Evolutionary conservation across 2,329 filamentous ascomycete genomes (phyloP), one percentile per base, ranked within the genome.

Genomic region (Claviceps pazoutovae): DNA sequence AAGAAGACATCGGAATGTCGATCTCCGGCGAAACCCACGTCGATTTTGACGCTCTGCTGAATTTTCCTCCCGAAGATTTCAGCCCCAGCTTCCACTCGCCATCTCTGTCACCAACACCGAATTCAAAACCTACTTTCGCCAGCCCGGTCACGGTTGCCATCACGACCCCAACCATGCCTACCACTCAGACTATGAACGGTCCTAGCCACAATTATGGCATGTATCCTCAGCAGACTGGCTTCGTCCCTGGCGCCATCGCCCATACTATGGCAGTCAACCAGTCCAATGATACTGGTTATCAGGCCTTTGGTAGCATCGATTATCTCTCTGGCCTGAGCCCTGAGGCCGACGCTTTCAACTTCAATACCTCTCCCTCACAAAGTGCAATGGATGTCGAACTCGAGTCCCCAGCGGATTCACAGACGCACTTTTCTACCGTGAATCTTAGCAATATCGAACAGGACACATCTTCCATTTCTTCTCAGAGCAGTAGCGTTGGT

Each of bases 171-270:
- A 69, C 73, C 38, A 66, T 83, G 53, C 67, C 79, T 17, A 67
- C 76, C 7, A 70, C 73, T 55, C 76, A 78, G 36, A 80, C 76
- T 19, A 79, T 90, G 62, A 82, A 81, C 47, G 87, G 82, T 38
- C 91, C 93, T 8, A 95, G 88, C 68, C 90, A 96, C 71, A 88
- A 95, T 69, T 97, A 97, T 74, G 87, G 89, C 62, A 82, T 88
- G 64, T 94, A 96, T 73, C 87, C 88, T 71, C 93, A 98, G 66
- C 90, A 96, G 73, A 96, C 93, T 3, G 89, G 90, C 56, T 82
- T 96, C 34, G 88, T 93, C 0, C 84, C 88, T 1, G 89, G 89
- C 56, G 90, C 88, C 50, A 74, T 93, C 56, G 82, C 84, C 43
- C 86, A 80, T 67, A 86, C 90, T 13, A 79, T 93, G 63, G 85